Conservation (phyloP, 2,329 filamentous ascomycete genomes). For the Didymella arachidicola region DNA sequence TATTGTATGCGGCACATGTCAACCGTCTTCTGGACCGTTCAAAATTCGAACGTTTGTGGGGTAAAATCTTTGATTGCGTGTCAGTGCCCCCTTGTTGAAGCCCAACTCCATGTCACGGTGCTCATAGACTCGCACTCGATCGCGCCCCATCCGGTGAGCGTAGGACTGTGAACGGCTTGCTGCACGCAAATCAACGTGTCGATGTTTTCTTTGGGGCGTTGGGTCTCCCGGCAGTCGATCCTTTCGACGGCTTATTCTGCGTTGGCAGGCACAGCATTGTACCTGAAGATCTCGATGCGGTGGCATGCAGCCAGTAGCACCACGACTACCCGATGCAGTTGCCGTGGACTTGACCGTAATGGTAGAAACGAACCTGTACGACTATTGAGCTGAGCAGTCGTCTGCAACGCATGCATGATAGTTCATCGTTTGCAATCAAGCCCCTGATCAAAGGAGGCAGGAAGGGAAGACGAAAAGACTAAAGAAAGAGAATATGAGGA, state of each 20-base stretch:
- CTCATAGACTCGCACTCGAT: neutral
- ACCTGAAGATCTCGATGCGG: constrained; percentile 21
- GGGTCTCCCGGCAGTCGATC: constrained; percentile 5
- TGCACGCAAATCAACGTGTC: constrained; percentile 11
- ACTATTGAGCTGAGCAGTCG: constrained; percentile 8
- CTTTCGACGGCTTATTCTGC: constrained; percentile 5
- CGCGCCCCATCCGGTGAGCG: constrained; percentile 3
- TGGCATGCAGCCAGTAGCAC: constrained; percentile 13
- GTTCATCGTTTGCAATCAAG: neutral
- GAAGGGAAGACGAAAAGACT: neutral
- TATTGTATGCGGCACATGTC: neutral
- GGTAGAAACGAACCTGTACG: neutral
- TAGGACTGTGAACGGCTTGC: neutral
- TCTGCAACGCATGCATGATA: neutral
- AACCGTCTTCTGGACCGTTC: constrained; percentile 8
- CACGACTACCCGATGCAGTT: constrained; percentile 12
- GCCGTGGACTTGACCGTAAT: constrained; percentile 3
- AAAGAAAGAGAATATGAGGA: neutral
- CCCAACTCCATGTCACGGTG: constrained; percentile 1
- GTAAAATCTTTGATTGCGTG: constrained; percentile 5
- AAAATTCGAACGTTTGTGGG: constrained; percentile 8
- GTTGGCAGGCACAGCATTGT: constrained; percentile 16
- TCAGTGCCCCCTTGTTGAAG: constrained; percentile 9
- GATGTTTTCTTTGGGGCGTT: constrained; percentile 5
- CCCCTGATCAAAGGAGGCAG: neutral